Conservation (phyloP, 2,329 filamentous ascomycete genomes). For the Hypoxylon sp. region DNA sequence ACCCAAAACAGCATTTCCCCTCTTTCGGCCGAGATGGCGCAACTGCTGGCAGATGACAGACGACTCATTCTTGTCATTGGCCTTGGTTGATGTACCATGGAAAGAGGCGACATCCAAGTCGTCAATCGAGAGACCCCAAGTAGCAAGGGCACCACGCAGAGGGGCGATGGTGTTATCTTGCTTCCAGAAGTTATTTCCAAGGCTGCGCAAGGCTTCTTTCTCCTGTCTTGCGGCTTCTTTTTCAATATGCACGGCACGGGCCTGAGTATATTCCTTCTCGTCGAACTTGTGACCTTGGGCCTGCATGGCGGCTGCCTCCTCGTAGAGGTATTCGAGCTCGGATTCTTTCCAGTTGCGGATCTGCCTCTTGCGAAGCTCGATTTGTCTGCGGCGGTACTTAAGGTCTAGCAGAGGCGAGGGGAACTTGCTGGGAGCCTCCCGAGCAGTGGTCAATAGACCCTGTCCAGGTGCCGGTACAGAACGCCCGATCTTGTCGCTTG, state of each 20-base stretch:
- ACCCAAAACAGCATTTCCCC: constrained; percentile 95
- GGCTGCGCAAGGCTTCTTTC: constrained; percentile 90
- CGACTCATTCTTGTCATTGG: constrained; percentile 99
- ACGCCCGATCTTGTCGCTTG: constrained; percentile 98
- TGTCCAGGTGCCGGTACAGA: constrained; percentile 97
- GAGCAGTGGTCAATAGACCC: constrained; percentile 95
- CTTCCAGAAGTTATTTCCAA: constrained; percentile 99
- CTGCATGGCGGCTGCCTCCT: constrained; percentile 93
- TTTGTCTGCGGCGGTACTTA: constrained; percentile 95
- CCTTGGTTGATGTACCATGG: constrained; percentile 98
- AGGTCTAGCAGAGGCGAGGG: constrained; percentile 96
- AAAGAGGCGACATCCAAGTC: constrained; percentile 96
- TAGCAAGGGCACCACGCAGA: constrained; percentile 93
- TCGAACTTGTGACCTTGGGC: constrained; percentile 80
- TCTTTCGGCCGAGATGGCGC: constrained; percentile 91
- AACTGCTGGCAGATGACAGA: constrained; percentile 97
- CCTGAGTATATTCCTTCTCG: constrained; percentile 85
- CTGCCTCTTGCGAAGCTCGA: constrained; percentile 92
- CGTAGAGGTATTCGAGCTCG: constrained; percentile 91
- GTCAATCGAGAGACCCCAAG: constrained; percentile 97
- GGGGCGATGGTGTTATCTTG: constrained; percentile 93
- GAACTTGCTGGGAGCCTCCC: constrained; percentile 91
- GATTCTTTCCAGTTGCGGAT: constrained; percentile 98
- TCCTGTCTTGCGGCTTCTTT: constrained; percentile 89
- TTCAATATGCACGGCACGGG: constrained; percentile 88